Percentiles rank a stretch among this genome's conserved stretches.
Conservation (phyloP, 768 basidiomycete species). For the Trametes coccinea region DNA sequence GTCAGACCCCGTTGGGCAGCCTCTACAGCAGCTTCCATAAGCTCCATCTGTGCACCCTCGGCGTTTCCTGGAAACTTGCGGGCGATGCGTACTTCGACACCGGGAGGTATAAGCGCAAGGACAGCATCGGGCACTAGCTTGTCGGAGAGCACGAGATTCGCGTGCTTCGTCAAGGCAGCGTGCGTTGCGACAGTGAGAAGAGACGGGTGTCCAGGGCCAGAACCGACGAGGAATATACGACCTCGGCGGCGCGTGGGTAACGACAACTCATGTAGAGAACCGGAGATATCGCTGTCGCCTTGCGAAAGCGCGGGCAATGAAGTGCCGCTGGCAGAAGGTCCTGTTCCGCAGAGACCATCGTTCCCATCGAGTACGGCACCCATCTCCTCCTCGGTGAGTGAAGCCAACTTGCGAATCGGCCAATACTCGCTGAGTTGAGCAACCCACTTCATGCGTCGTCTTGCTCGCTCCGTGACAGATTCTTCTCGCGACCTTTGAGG, state of each 20-base stretch:
- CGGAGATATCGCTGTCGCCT: constrained; percentile 1
- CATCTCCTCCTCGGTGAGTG: constrained; percentile 70
- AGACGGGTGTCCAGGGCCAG: constrained; percentile 93
- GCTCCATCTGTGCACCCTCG: constrained; percentile 90
- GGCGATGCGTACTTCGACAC: constrained; percentile 80
- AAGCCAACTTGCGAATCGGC: constrained; percentile 76
- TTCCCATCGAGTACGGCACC: constrained; percentile 52
- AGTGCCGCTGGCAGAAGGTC: constrained; percentile 19
- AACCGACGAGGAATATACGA: constrained; percentile 87
- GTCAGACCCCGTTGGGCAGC: constrained; percentile 78
- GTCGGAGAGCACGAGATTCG: constrained; percentile 90
- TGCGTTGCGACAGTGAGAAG: constrained; percentile 89
- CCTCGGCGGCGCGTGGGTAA: constrained; percentile 44
- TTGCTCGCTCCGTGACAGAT: constrained; percentile 38
- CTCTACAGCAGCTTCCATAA: constrained; percentile 90
- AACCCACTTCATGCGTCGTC: constrained; percentile 86
- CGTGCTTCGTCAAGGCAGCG: constrained; percentile 71
- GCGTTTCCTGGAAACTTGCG: constrained; percentile 98
- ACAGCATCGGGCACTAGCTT: constrained; percentile 93
- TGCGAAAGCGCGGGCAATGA: constrained; percentile 13
- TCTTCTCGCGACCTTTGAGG: constrained; percentile 51
- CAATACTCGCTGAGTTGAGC: constrained; percentile 97
- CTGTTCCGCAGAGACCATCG: constrained; percentile 15
- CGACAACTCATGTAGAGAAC: constrained; percentile 32
- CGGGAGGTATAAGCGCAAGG: constrained; percentile 76